Evolutionary conservation across 2,329 filamentous ascomycete species (phyloP), one percentile per base, ranked within the genome.

Genomic region (Amphichorda felina): DNA sequence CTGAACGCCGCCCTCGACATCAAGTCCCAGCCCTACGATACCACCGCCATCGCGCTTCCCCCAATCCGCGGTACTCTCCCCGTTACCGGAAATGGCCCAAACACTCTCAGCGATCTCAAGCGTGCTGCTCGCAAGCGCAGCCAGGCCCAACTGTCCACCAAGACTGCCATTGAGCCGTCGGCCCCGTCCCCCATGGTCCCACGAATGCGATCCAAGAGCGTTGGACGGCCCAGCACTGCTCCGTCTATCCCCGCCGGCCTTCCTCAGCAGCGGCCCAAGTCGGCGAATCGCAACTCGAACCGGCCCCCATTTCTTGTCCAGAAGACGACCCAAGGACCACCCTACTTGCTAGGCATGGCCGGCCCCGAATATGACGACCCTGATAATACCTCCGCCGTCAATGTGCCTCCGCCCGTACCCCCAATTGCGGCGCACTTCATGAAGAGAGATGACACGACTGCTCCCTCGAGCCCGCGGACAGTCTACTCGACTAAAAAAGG

Each of bases 51-150:
- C 14, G 35, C 40, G 10, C 33, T 40, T 11, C 40, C 40, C 19
- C 40, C 40, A 10, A 35, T 40, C 11, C 33, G 36, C 22, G 40
- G 40, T 9, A 32, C 27, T 5, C 30, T 40, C 11, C 40, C 40
- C 8, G 36, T 42, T 16, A 17, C 29, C 8, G 40, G 40, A 9
- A 42, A 42, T 33, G 40, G 40, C 14, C 38, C 38, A n/a, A 42
- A 33, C 16, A 39, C 38, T 9, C 30, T 42, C 16, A 30, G 25
- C n/a, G 38, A 39, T 10, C 36, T 42, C 15, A 34, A 38, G 18
- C 35, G 31, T 9, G 33, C 38, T 8, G 35, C 40, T 6, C 35
- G 38, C 10, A 34, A 38, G n/a, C 38, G 36, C 22, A 36, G 27
- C 31, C 36, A 30, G 14, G 28, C 38, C 9, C 26, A 35, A 18